Evolutionary conservation across 164 flowering plant genomes (phyloP).

Genomic region (Brasenia schreberi): DNA sequence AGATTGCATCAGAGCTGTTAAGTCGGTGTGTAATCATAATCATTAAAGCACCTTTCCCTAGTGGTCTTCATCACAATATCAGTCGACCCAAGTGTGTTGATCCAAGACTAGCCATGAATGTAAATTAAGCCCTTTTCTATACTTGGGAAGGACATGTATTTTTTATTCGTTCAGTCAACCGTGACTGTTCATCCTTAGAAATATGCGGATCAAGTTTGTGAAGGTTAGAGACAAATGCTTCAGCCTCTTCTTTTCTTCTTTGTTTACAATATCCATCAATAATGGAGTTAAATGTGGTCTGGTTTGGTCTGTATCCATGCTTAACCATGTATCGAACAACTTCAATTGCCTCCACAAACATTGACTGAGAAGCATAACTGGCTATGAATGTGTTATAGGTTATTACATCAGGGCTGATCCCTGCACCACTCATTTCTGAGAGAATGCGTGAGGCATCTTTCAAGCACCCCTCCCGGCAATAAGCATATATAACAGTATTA

Average conservation of each 20-base stretch:
- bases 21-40: background rate
- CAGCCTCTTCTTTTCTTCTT: conserved; percentile 52
- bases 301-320: conserved; percentile 57
- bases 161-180: conserved; percentile 34
- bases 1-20: background rate
- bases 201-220: conserved; percentile 46
- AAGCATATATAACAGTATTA: conserved; percentile 73
- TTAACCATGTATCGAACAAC: conserved; percentile 74
- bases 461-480: conserved; percentile 60
- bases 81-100: background rate
- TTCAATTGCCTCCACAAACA: conserved; percentile 82
- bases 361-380: conserved; percentile 59
- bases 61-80: too few relatives aligned
- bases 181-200: conserved; percentile 36
- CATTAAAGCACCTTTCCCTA: too few relatives aligned
- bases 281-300: conserved; percentile 64
- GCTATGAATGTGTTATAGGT: conserved; percentile 81
- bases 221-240: conserved; percentile 38
- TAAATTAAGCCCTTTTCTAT: too few relatives aligned
- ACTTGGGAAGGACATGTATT: conserved; percentile 5
- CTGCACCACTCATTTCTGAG: conserved; percentile 47
- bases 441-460: conserved; percentile 75
- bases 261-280: conserved; percentile 83
- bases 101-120: background rate
- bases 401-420: conserved; percentile 51